phyloP scores from a whole-genome alignment of 768 basidiomycete genomes.

The Mycena rebaudengoi region DNA sequence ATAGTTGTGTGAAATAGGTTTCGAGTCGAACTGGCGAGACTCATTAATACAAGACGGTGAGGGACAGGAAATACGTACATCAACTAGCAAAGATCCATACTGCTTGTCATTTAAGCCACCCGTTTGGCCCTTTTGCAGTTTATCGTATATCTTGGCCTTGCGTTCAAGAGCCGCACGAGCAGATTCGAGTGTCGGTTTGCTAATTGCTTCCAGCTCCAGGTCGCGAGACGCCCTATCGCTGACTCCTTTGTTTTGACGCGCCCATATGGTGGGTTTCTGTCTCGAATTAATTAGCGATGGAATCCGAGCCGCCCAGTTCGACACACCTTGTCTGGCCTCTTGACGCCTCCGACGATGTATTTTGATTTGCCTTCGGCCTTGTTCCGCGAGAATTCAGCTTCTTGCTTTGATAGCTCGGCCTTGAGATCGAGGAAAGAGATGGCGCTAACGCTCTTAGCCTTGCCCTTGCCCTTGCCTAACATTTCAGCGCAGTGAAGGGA shows the following conservation, averaged over 20 bases:
- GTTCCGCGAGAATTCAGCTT: conserved; percentile 63
- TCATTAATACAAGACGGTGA: not conserved
- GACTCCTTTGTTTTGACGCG: conserved; percentile 79
- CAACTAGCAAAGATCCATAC: conserved; percentile 75
- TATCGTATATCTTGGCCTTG: conserved; percentile 84
- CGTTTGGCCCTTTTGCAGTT: conserved; percentile 78
- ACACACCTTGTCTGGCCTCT: conserved; percentile 75
- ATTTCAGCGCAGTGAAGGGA: conserved; percentile 51
- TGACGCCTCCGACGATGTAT: conserved; percentile 66
- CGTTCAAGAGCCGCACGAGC: conserved; percentile 76
- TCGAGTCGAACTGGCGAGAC: conserved; percentile 70
- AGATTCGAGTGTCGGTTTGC: conserved; percentile 75
- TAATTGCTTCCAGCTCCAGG: conserved; percentile 73
- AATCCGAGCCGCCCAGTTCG: not conserved
- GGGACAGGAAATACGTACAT: conserved; percentile 61
- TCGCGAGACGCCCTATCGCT: conserved; percentile 69
- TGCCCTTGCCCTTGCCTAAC: conserved; percentile 69
- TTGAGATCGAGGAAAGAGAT: conserved; percentile 87
- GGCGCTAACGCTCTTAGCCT: conserved; percentile 74
- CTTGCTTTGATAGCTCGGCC: conserved; percentile 71
- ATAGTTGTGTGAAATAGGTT: conserved; percentile 56
- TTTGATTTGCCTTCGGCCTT: conserved; percentile 67
- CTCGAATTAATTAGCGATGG: not conserved
- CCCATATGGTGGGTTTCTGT: conserved; percentile 84
- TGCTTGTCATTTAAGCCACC: conserved; percentile 82